A percentile compares a stretch with the other conserved stretches of the same genome.
These are phyloP conservation scores for Boletus patriciae DNA, from an alignment of 768 basidiomycete species.

Conservation along the genomic window DNA sequence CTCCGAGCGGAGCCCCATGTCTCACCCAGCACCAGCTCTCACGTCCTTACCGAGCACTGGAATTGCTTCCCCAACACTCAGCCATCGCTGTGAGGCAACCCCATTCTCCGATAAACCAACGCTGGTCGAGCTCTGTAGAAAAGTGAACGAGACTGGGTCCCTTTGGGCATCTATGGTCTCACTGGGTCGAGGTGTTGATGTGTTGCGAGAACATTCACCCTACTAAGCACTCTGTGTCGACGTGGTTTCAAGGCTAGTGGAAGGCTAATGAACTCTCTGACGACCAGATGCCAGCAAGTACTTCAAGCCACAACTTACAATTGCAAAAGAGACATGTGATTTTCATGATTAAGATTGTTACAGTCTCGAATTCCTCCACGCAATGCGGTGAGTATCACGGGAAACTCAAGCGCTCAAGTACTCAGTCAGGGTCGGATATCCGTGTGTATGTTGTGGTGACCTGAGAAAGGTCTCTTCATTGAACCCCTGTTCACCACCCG, in stretches of 20 bases:
- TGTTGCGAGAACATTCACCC: neutral
- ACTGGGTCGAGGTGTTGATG: neutral
- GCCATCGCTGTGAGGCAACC: no score
- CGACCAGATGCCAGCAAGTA: no score
- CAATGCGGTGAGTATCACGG: neutral
- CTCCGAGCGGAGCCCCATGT: neutral
- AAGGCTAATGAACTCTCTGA: neutral
- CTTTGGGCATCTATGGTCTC: no score
- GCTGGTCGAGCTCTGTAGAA: no score
- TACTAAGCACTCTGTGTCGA: neutral
- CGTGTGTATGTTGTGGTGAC: neutral
- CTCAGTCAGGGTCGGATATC: no score
- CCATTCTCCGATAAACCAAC: neutral
- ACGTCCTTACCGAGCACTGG: neutral
- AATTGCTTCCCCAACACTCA: neutral
- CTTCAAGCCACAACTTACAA: neutral
- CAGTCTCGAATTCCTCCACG: neutral
- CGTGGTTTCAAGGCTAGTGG: neutral
- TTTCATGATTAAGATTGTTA: neutral
- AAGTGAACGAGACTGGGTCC: neutral
- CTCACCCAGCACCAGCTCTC: neutral
- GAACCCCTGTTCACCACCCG: conserved; percentile 11
- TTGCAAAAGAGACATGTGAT: neutral
- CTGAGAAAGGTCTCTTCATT: neutral
- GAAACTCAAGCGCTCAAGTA: neutral